Percentiles rank a stretch among this genome's conserved stretches.
These are phyloP conservation scores for Raddia guianensis DNA, from an alignment of 176 grass and related monocot genomes.

Conservation along the genomic window DNA sequence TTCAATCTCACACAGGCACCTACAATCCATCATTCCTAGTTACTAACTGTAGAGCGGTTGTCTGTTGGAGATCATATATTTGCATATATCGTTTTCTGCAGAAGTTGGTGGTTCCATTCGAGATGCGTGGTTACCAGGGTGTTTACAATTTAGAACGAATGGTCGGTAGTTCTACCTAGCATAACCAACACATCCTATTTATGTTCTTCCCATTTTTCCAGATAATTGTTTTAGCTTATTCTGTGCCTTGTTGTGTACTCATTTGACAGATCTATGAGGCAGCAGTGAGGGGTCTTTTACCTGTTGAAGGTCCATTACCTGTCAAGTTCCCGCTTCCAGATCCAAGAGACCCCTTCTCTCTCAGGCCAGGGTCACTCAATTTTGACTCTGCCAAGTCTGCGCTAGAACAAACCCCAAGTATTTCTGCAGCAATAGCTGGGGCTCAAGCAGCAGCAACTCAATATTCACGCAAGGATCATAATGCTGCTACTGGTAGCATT, in stretches of 20 bases:
- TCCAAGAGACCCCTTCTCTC: constrained; percentile 51
- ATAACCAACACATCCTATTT: not conserved
- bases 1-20: not conserved
- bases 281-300: constrained; percentile 68
- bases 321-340: constrained; percentile 85
- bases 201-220: not conserved
- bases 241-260: not conserved
- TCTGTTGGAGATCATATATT: not conserved
- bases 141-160: constrained; percentile 83
- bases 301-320: constrained; percentile 66
- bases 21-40: not conserved
- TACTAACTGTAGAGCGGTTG: not conserved
- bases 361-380: constrained; percentile 61
- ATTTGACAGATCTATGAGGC: constrained; percentile 63
- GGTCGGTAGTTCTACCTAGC: constrained; percentile 33
- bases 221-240: not conserved
- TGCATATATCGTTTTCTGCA: constrained; percentile 33
- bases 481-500: not conserved
- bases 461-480: constrained; percentile 61
- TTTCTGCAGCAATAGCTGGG: constrained; percentile 67
- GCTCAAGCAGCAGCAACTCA: constrained; percentile 71
- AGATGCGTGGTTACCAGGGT: constrained; percentile 83
- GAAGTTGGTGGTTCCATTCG: constrained; percentile 81
- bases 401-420: constrained; percentile 46
- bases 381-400: constrained; percentile 33